Percentiles rank a stretch among this genome's conserved stretches.
Conservation (phyloP, 257 asterid species). For the Przewalskia tangutica region DNA sequence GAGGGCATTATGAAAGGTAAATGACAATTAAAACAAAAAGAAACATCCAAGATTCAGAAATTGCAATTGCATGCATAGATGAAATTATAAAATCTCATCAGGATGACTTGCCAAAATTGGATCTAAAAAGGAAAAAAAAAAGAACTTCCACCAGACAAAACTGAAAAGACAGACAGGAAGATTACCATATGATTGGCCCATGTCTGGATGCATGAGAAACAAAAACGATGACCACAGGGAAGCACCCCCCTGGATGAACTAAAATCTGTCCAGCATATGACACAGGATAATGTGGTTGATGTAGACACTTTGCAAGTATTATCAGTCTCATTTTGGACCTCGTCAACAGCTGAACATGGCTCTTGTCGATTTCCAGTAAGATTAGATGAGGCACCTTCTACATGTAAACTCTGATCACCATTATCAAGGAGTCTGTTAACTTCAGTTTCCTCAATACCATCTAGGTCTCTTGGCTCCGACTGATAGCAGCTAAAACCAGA, state of each 20-base stretch:
- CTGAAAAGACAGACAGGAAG: neutral
- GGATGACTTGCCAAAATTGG: neutral
- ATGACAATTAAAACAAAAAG: neutral
- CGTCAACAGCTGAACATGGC: constrained; percentile 11
- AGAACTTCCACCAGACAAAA: neutral
- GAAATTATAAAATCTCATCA: neutral
- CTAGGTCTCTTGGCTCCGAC: constrained; percentile 12
- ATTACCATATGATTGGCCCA: constrained; percentile 79
- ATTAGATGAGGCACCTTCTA: constrained; percentile 15
- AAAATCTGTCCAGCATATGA: constrained; percentile 82
- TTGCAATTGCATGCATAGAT: neutral
- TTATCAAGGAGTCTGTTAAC: constrained; percentile 15
- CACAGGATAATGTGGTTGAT: constrained; percentile 59
- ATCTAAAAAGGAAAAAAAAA: neutral
- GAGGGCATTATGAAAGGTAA: neutral
- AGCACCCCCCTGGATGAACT: constrained; percentile 76
- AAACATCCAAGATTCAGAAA: neutral
- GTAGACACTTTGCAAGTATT: constrained; percentile 14
- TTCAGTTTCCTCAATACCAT: constrained; percentile 21
- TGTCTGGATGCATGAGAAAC: constrained; percentile 71
- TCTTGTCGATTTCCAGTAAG: constrained; percentile 12
- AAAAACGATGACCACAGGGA: constrained; percentile 90
- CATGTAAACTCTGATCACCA: constrained; percentile 10
- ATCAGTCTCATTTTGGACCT: constrained; percentile 21
- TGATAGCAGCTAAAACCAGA: constrained; percentile 8